These are phyloP conservation scores for Aspergillus versicolor DNA, from an alignment of 2,329 filamentous ascomycete species.

Conservation along the genomic window DNA sequence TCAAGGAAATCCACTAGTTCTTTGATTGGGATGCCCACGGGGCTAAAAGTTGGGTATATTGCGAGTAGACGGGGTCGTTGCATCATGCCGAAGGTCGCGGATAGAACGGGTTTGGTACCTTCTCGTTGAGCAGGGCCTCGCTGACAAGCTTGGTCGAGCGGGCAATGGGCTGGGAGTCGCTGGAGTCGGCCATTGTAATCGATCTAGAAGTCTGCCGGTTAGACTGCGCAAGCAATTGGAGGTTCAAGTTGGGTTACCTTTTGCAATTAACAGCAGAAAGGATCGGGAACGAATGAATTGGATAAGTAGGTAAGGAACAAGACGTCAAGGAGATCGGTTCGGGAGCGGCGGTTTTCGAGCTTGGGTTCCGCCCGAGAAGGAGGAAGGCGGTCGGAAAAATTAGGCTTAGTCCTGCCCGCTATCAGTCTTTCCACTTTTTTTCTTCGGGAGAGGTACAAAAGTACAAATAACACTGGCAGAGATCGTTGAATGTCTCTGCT, in stretches of 20 bases:
- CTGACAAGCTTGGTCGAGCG: constrained; percentile 79
- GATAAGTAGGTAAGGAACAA: constrained; percentile 20
- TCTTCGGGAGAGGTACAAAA: neutral
- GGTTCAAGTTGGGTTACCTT: constrained; percentile 15
- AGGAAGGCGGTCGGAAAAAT: constrained; percentile 42
- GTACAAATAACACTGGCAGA: constrained; percentile 2
- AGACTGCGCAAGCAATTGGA: constrained; percentile 6
- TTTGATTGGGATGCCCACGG: neutral
- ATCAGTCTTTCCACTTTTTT: constrained; percentile 21
- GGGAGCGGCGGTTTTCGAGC: constrained; percentile 23
- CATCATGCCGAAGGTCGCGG: neutral
- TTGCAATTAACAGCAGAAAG: constrained; percentile 17
- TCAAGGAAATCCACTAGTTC: neutral
- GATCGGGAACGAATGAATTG: constrained; percentile 21
- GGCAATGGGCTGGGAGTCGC: constrained; percentile 60
- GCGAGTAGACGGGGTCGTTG: neutral
- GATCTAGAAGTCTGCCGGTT: constrained; percentile 19
- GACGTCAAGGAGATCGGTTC: constrained; percentile 16
- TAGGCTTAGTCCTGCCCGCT: constrained; percentile 22
- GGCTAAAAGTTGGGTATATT: neutral
- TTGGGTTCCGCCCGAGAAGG: constrained; percentile 19
- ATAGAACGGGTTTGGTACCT: constrained; percentile 61
- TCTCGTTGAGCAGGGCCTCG: constrained; percentile 97
- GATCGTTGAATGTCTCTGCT: constrained; percentile 3
- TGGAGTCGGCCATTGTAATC: constrained; percentile 56